A percentile compares a stretch with the other conserved stretches of the same genome.
These are phyloP conservation scores for Acacia concinna DNA, from an alignment of 331 rosid species.

Conservation along the genomic window DNA sequence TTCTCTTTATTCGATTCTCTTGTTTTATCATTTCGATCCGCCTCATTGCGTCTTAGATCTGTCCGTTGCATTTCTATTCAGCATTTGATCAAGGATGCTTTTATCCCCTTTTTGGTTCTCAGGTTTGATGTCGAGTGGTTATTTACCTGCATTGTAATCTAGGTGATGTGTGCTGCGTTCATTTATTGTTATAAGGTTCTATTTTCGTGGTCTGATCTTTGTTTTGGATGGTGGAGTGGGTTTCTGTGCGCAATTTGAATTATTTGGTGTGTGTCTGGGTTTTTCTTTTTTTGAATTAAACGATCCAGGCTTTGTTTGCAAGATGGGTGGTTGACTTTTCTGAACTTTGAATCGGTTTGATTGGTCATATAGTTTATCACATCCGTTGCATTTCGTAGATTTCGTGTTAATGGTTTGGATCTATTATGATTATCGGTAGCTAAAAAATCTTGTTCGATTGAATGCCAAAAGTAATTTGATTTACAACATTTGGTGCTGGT, in stretches of 20 bases:
- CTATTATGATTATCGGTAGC: not conserved
- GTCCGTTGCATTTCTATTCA: not conserved
- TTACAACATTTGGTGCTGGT: not conserved
- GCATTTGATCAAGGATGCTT: not conserved
- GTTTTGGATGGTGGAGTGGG: not conserved
- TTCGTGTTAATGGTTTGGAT: slow-evolving; percentile 14
- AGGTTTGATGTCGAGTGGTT: not conserved
- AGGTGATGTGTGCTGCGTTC: not conserved
- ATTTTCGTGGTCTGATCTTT: not conserved
- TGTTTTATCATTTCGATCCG: not conserved
- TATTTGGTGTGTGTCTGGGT: not conserved
- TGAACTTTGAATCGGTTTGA: slow-evolving; percentile 6
- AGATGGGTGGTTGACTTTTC: not conserved
- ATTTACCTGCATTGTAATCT: not conserved
- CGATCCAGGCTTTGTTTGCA: not conserved
- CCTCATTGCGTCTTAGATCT: not conserved
- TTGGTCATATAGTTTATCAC: not conserved
- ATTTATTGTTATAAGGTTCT: not conserved
- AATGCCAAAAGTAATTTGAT: not conserved
- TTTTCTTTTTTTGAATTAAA: not conserved
- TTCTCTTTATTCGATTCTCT: not conserved
- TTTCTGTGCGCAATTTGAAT: not conserved
- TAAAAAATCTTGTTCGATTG: not conserved
- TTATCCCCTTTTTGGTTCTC: not conserved
- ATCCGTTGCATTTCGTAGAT: not conserved